Evolutionary conservation across 2,329 filamentous ascomycete genomes (phyloP), one percentile per base, ranked within the genome.

Genomic region (Colletotrichum chrysophilum): DNA sequence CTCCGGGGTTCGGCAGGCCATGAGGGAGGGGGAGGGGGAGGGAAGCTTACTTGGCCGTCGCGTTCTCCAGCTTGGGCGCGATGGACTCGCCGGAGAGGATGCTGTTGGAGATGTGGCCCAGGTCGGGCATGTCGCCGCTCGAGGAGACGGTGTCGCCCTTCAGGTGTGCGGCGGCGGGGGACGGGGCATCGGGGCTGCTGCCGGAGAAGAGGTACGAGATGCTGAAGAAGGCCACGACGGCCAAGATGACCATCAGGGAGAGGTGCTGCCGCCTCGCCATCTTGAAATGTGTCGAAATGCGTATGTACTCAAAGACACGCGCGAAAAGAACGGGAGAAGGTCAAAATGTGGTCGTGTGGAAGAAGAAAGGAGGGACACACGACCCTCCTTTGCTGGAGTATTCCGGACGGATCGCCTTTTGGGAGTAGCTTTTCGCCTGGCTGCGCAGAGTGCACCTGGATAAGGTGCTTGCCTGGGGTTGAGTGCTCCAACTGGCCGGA

Each of bases 11-110:
- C 38, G 38, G 5, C 18, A 18, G 38, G 38, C 38, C 38, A 43
- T 43, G 34, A 4, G 34, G 7, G 14, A 16, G 34, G 34, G 34
- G 34, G 34, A 38, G 34, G 14, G 34, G 34, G 14, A 38, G 43
- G 28, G 32, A 21, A 32, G 81, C 88, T 66, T 87, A 94, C 93
- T 96, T 97, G 70, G 92, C 87, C 8, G 95, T 97, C 76, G 93
- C 94, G 85, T 97, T 97, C 81, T 94, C 95, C 69, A 97, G 87
- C 85, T 95, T 96, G 2, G 94, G 93, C 66, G 94, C 94, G 80
- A 96, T 96, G 5, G 92, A 93, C 71, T 91, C 91, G 71, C 94
- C 94, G 21, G 89, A 88, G 26, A 95, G 87, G 21, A 93, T 84
- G 58, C 84, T 84, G 30, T 86, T 83, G 2, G 90, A 85, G 32